phyloP scores from a whole-genome alignment of 495 filamentous ascomycete genomes.

The Choiromyces venosus region DNA sequence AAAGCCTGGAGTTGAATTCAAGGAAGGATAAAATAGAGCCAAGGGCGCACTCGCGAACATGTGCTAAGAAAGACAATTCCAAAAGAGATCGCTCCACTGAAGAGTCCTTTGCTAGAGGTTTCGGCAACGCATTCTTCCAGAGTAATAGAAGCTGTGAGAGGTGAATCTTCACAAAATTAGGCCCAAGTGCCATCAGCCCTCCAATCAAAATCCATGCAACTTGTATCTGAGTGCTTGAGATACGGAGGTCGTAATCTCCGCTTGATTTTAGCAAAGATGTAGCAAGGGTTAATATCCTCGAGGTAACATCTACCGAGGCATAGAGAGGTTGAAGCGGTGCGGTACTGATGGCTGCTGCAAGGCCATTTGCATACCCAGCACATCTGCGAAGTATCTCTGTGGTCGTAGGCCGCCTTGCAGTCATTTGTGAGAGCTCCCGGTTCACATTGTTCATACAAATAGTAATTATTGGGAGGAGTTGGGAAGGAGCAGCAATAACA shows the following conservation, averaged over 20 bases:
- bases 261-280: conserved; percentile 90
- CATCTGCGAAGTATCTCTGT: conserved; percentile 72
- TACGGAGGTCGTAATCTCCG: conserved; percentile 80
- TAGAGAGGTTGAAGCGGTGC: conserved; percentile 83
- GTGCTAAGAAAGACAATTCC: conserved; percentile 86
- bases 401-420: conserved; percentile 53
- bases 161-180: conserved; percentile 98
- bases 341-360: conserved; percentile 86
- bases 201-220: conserved; percentile 97
- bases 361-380: conserved; percentile 85
- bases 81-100: conserved; percentile 70
- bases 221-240: conserved; percentile 90
- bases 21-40: conserved; percentile 88
- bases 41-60: conserved; percentile 91
- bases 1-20: conserved; percentile 83
- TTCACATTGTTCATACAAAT: conserved; percentile 95
- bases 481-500: conserved; percentile 81
- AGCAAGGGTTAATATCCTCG: conserved; percentile 81
- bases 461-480: conserved; percentile 83
- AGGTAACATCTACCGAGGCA: conserved; percentile 91
- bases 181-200: conserved; percentile 90
- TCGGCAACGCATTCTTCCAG: conserved; percentile 96
- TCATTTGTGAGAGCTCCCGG: conserved; percentile 74
- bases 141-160: conserved; percentile 89
- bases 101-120: conserved; percentile 85